These are phyloP conservation scores for Colletotrichum noveboracense DNA, from an alignment of 2,329 filamentous ascomycete genomes.

Conservation along the genomic window DNA sequence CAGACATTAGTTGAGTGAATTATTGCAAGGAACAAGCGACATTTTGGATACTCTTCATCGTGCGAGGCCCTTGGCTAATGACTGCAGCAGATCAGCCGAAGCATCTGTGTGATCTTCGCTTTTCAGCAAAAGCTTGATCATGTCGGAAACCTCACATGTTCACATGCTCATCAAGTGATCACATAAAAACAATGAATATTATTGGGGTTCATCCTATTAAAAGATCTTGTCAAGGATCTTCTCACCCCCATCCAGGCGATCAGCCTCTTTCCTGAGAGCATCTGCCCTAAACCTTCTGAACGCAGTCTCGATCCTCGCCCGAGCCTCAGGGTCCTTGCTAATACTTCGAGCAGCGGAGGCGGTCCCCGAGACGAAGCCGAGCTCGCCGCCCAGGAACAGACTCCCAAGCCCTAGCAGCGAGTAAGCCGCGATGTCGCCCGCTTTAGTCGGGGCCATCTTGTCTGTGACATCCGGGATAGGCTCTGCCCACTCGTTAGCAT, in stretches of 20 bases:
- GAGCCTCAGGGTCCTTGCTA: slow-evolving; percentile 55
- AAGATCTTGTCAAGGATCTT: slow-evolving; percentile 15
- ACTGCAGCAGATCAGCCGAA: not conserved
- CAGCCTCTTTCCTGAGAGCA: slow-evolving; percentile 64
- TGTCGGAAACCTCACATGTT: not conserved
- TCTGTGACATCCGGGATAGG: slow-evolving; percentile 65
- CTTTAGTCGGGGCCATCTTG: slow-evolving; percentile 58
- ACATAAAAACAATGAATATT: no score
- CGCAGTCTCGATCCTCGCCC: slow-evolving; percentile 64
- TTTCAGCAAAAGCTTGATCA: not conserved
- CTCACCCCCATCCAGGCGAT: slow-evolving; percentile 50
- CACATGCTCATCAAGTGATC: not conserved
- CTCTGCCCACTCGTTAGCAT: slow-evolving; percentile 42
- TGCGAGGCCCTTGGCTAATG: not conserved
- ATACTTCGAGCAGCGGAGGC: slow-evolving; percentile 59
- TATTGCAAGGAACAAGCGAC: not conserved
- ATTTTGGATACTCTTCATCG: not conserved
- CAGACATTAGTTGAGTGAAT: not conserved
- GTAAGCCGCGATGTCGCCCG: slow-evolving; percentile 68
- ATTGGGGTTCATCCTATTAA: no score
- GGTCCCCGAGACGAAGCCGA: slow-evolving; percentile 63
- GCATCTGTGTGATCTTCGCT: not conserved
- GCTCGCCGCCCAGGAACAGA: slow-evolving; percentile 68
- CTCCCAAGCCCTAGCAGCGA: slow-evolving; percentile 67
- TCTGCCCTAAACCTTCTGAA: slow-evolving; percentile 69